phyloP scores from a whole-genome alignment of 768 basidiomycete genomes.

The Pleurotus platypus region DNA sequence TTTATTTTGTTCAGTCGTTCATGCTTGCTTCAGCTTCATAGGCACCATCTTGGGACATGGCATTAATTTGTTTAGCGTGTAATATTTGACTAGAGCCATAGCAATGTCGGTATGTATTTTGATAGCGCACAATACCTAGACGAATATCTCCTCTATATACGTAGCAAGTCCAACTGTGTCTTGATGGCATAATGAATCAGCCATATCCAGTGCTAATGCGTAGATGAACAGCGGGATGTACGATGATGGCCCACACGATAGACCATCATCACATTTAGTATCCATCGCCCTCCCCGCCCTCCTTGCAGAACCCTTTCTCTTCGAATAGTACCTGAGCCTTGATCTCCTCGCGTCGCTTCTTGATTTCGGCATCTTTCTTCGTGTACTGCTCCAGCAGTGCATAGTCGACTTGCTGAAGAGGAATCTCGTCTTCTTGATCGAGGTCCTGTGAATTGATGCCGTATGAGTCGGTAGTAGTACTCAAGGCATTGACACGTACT shows the following conservation, averaged over 20 bases:
- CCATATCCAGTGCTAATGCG: not conserved
- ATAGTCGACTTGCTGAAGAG: conserved; percentile 73
- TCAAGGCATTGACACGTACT: conserved; percentile 46
- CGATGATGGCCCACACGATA: conserved; percentile 1
- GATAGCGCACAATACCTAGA: not conserved
- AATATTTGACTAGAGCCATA: conserved; percentile 2
- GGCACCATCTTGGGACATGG: conserved; percentile 8
- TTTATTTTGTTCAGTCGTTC: conserved; percentile 19
- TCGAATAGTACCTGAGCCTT: conserved; percentile 82
- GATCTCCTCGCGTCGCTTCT: conserved; percentile 77
- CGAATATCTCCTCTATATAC: conserved; percentile 3
- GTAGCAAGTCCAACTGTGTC: not conserved
- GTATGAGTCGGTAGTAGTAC: conserved; percentile 2
- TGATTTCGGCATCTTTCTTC: conserved; percentile 65
- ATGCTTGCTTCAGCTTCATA: conserved; percentile 11
- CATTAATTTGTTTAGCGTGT: conserved; percentile 1
- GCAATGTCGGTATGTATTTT: not conserved
- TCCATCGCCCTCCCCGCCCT: conserved; percentile 95
- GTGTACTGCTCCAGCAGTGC: conserved; percentile 67
- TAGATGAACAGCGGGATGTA: not conserved
- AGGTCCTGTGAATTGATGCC: conserved; percentile 59
- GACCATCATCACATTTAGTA: conserved; percentile 47
- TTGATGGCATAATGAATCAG: conserved; percentile 8
- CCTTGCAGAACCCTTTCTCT: conserved; percentile 88
- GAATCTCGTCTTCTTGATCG: conserved; percentile 87